These are phyloP conservation scores for Corymbia citriodora DNA, from an alignment of 441 rosid genomes.

Conservation along the genomic window DNA sequence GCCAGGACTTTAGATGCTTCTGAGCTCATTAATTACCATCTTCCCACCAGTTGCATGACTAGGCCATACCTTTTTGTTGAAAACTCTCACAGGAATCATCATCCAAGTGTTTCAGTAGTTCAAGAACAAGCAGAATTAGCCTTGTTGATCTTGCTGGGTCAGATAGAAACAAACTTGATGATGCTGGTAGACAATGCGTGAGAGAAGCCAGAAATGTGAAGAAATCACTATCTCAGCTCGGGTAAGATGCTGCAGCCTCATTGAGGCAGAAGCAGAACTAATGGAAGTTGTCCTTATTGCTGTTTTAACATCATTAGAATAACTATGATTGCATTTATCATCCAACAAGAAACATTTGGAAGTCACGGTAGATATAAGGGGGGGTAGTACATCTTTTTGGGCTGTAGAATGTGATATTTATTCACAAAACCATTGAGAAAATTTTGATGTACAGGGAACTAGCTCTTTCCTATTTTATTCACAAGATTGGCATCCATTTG, in stretches of 20 bases:
- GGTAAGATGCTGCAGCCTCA: constrained; percentile 34
- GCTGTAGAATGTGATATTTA: background rate
- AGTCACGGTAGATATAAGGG: background rate
- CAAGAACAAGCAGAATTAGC: constrained; percentile 82
- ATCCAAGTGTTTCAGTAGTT: constrained; percentile 74
- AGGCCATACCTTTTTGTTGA: background rate
- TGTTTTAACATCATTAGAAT: background rate
- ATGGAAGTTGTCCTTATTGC: background rate
- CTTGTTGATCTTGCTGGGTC: constrained; percentile 88
- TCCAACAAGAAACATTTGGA: background rate
- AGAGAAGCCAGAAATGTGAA: constrained; percentile 73
- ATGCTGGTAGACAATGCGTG: constrained; percentile 46
- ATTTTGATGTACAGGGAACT: background rate
- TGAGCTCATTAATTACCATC: background rate
- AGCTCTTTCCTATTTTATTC: background rate
- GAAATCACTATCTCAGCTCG: constrained; percentile 86
- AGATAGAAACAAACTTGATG: constrained; percentile 55
- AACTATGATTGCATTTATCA: background rate
- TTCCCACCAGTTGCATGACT: background rate
- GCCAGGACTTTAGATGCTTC: background rate
- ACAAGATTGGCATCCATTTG: background rate
- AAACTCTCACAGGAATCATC: constrained; percentile 52
- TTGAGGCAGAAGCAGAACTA: background rate
- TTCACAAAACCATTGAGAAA: background rate
- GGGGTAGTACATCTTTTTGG: background rate